Evolutionary conservation across 1,284 basidiomycete species (phyloP).

Genomic region (Inonotus hispidus): DNA sequence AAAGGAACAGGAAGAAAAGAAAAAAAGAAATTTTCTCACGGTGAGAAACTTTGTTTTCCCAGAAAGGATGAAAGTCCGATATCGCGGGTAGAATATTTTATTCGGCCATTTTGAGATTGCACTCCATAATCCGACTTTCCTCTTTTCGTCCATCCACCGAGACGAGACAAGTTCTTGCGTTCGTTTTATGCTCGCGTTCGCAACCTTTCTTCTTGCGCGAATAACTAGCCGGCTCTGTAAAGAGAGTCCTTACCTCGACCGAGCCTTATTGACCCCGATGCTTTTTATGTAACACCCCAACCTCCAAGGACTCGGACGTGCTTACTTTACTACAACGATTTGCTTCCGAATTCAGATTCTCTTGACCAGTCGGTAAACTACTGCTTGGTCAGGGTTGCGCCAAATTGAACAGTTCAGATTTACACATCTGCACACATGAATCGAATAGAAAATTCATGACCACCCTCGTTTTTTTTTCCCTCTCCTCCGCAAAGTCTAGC

Average conservation of each 20-base stretch:
- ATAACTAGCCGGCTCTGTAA: neutral
- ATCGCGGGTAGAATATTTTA: neutral
- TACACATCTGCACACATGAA: neutral
- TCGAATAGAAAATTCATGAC: neutral
- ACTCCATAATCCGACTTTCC: neutral
- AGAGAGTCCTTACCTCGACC: neutral
- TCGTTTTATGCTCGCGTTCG: no score
- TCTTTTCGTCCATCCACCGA: neutral
- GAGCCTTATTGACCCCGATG: neutral
- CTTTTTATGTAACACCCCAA: neutral
- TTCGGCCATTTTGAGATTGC: neutral
- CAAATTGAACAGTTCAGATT: neutral
- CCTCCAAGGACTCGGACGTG: neutral
- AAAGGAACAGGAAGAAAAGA: neutral
- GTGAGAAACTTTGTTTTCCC: constrained; percentile 1
- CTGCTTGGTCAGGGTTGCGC: neutral
- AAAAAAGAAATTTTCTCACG: neutral
- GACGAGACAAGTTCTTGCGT: neutral
- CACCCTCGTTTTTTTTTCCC: neutral
- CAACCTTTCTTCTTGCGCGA: neutral
- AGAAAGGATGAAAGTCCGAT: neutral
- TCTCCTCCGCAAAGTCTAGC: neutral
- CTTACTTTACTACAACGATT: neutral
- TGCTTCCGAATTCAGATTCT: neutral
- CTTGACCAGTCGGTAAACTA: no score